Base-by-base conservation (phyloP, 23 red algal genomes). In the Gracilariopsis chorda region DNA sequence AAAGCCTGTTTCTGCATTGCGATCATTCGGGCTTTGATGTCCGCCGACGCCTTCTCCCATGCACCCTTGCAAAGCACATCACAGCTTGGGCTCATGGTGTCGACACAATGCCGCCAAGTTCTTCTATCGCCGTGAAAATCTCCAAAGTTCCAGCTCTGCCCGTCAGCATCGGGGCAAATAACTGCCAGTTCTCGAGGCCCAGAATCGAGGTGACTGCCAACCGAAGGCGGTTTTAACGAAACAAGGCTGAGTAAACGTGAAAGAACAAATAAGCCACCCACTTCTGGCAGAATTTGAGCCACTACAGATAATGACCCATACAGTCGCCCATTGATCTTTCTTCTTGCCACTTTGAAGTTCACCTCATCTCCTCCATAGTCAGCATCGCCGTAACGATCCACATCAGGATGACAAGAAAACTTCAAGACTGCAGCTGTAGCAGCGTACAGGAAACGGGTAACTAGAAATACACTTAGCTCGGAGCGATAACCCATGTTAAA, bases 61-160 rank as follows among this genome's bases (percentile, higher is more conserved):
- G 63, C 63, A n/a, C 19, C 34, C 24, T 70, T 33, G 24, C 63
- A 70, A 6, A 70, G 39, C 1, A 16, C 20, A 42, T 70, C 63
- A 1, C 39, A 33, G n/a, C 12, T 70, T 2, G 63, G 63, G 23
- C 29, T 42, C 29, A 37, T 70, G 1, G 63, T 70, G 23, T 70
- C 63, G 20, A 70, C 43, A 20, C 63, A 70, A 42, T 70, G 34
- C 13, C 63, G 63, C 63, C 63, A 70, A 70, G 63, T 34, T 42
- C 63, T 70, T 42, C 63, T 70, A 37, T 70, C 63, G 2, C 24
- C 63, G 32, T 34, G 21, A 70, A 70, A 40, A 37, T 70, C 63
- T 51, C 58, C 60, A 84, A 84, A 84, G 17, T 61, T 69, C 80
- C 80, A 84, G 56, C 58, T 51, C 19, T 84, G 80, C 8, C 27